These are phyloP conservation scores for Diutina neorugosa DNA, from an alignment of 1,139 yeast genomes.

Conservation along the genomic window DNA sequence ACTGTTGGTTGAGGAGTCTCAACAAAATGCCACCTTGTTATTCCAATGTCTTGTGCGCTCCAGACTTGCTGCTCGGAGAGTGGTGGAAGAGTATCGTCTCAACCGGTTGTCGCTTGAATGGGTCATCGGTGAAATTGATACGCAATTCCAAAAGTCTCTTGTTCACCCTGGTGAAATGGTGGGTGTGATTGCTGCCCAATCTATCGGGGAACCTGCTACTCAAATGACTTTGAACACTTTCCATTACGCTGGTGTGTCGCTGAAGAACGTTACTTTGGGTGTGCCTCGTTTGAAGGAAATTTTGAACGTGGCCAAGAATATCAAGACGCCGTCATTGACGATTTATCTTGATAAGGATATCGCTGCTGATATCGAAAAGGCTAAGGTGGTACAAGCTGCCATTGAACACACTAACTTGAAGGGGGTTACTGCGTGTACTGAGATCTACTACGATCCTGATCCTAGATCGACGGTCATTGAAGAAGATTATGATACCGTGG, in stretches of 20 bases:
- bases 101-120: constrained; percentile 85
- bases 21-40: constrained; percentile 78
- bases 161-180: constrained; percentile 99
- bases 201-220: constrained; percentile 99
- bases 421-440: constrained; percentile 95
- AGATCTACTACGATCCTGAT: constrained; percentile 95
- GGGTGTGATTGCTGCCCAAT: constrained; percentile 98
- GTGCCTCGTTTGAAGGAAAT: constrained; percentile 99
- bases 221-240: constrained; percentile 98
- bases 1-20: constrained; percentile 68
- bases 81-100: constrained; percentile 80
- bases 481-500: constrained; percentile 95
- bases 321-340: constrained; percentile 96
- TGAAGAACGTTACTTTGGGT: constrained; percentile 97
- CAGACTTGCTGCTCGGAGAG: constrained; percentile 81
- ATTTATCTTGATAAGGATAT: constrained; percentile 74
- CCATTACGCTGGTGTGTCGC: constrained; percentile 99
- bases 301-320: constrained; percentile 94
- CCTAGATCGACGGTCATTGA: constrained; percentile 92
- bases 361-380: constrained; percentile 82
- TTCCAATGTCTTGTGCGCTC: constrained; percentile 91
- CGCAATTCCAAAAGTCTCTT: constrained; percentile 84
- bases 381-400: constrained; percentile 91
- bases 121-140: constrained; percentile 89
- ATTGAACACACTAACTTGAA: constrained; percentile 92